Base-by-base conservation (phyloP, 1,284 basidiomycete species). In the Pseudozyma sp. region DNA sequence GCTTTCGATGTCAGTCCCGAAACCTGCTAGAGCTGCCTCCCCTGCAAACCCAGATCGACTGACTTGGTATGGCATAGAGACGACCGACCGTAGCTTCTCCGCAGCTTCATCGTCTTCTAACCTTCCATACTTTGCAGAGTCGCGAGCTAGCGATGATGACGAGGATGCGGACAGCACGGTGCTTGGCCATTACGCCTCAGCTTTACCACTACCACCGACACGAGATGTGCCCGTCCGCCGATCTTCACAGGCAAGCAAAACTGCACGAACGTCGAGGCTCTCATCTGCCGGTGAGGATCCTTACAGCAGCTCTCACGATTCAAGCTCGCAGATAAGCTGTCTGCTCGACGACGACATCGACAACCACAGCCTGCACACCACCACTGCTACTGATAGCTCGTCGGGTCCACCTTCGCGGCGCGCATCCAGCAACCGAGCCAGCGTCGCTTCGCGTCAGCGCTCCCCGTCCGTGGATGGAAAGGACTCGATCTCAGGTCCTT, bases 151-250 rank as follows among this genome's bases (percentile, higher is more conserved):
- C 43, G 56, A 67, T 39, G 59, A 57, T 5, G 64, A 72, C 2
- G 58, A 68, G 13, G 72, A 70, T 34, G 59, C 54, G n/a, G 67
- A 66, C 19, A 75, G 67, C 42, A 75, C 67, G 4, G 35, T 67
- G 13, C 62, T 62, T 3, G 72, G 67, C 38, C 65, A 74, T 42
- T 51, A 56, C 21, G 40, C 61, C 13, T 38, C 43, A 16, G 58
- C 54, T 2, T 16, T 68, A 3, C 70, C 70, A 12, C 45, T 58
- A 5, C 58, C 65, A 18, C 70, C 70, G 5, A 38, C 19, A 11
- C 44, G 19, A 9, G 13, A n/a, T 1, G 19, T 19, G 11, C 4
- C 14, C 8, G 3, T n/a, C 25, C 10, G 21, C 13, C 13, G 35
- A 13, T 40, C 21, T 0, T 16, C 31, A 14, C 55, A 18, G 25